Evolutionary conservation across 352 stramenopile species (phyloP).

Genomic region (Halophytophthora batemanensis): DNA sequence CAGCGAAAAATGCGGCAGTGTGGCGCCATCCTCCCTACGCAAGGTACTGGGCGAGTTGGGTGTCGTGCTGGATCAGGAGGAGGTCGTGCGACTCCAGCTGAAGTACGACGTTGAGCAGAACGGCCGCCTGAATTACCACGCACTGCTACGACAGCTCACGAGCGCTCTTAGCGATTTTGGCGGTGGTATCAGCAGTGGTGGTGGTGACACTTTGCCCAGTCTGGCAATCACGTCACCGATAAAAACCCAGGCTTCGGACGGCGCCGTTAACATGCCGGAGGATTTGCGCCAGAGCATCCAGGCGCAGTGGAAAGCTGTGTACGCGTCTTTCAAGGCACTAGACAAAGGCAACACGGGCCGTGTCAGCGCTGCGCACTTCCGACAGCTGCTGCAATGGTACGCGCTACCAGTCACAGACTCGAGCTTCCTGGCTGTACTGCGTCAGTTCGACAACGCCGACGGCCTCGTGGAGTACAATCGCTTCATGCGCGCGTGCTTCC

Average conservation of each 20-base stretch:
- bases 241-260: slow-evolving; percentile 6
- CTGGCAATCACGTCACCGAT: slow-evolving; percentile 17
- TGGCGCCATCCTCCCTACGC: slow-evolving; percentile 42
- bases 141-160: slow-evolving; percentile 59
- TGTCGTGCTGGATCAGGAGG: slow-evolving; percentile 54
- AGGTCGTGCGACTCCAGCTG: slow-evolving; percentile 58
- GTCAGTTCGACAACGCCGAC: slow-evolving; percentile 60
- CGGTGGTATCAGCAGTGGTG: slow-evolving; percentile 2
- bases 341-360: slow-evolving; percentile 54
- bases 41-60: slow-evolving; percentile 64
- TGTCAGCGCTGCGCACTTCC: slow-evolving; percentile 60
- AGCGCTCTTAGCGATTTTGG: slow-evolving; percentile 43
- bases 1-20: slow-evolving; percentile 42
- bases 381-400: slow-evolving; percentile 76
- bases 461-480: slow-evolving; percentile 70
- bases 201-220: slow-evolving; percentile 24
- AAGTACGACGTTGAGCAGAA: slow-evolving; percentile 81
- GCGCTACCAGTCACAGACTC: slow-evolving; percentile 48
- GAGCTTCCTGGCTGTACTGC: slow-evolving; percentile 51
- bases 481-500: slow-evolving; percentile 67
- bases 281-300: slow-evolving; percentile 48
- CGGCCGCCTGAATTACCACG: slow-evolving; percentile 60
- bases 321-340: slow-evolving; percentile 60
- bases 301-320: slow-evolving; percentile 70
- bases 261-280: slow-evolving; percentile 30